phyloP scores from a whole-genome alignment of 495 filamentous ascomycete genomes.

The Platismatia glauca region DNA sequence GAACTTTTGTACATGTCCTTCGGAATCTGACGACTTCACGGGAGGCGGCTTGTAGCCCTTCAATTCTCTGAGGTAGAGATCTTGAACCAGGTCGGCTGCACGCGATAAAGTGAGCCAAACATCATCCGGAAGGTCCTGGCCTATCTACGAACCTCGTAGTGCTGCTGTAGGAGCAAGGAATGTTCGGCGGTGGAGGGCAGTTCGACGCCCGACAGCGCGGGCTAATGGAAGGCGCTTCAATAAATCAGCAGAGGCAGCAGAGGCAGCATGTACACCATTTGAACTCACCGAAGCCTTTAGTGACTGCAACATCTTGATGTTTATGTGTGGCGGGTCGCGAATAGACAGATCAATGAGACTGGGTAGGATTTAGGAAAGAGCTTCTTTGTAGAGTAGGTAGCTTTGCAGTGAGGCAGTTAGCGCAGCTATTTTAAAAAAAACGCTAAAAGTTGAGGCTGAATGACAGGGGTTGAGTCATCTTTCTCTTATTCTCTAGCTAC shows the following conservation, averaged over 20 bases:
- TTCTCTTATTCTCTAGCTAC: not conserved
- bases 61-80: constrained; percentile 91
- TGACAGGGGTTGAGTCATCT: constrained; percentile 5
- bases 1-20: constrained; percentile 89
- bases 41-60: constrained; percentile 81
- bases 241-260: constrained; percentile 17
- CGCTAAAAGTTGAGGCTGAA: constrained; percentile 1
- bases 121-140: not conserved
- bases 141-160: constrained; percentile 55
- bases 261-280: constrained; percentile 16
- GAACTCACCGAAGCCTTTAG: constrained; percentile 55
- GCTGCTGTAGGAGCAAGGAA: constrained; percentile 70
- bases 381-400: not conserved
- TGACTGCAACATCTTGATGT: constrained; percentile 41
- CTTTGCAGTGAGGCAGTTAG: not conserved
- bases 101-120: constrained; percentile 1
- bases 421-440: not conserved
- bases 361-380: not conserved
- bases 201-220: constrained; percentile 66
- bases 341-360: not conserved
- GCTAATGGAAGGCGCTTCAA: constrained; percentile 70
- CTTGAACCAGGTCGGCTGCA: constrained; percentile 88
- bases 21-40: constrained; percentile 76
- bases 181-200: constrained; percentile 60
- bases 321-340: not conserved